Conservation (phyloP, 1,284 basidiomycete genomes). For the Rhodotorula sp. region DNA sequence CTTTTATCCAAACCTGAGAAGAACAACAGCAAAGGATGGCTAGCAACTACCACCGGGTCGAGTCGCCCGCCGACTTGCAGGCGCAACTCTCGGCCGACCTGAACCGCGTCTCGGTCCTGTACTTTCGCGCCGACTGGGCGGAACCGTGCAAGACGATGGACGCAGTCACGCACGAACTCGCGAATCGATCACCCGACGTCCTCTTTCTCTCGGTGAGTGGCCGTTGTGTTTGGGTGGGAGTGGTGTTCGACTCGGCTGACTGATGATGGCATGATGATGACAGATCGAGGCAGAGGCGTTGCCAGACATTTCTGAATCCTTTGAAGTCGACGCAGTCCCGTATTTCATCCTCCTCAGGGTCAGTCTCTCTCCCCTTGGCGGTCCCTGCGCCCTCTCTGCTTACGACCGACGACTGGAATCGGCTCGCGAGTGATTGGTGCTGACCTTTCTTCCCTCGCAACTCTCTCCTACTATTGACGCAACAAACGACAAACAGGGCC, state of each 20-base stretch:
- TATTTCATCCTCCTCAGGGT: conserved; percentile 80
- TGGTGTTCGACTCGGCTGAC: too few species aligned
- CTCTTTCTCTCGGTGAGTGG: conserved; percentile 51
- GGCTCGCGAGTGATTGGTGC: conserved; percentile 36
- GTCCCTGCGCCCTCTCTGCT: too few species aligned
- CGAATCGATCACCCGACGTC: conserved; percentile 26
- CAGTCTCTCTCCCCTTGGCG: conserved; percentile 69
- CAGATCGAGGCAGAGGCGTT: conserved; percentile 89
- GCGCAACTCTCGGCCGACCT: conserved; percentile 71
- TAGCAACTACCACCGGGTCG: conserved; percentile 52
- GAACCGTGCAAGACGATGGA: conserved; percentile 87
- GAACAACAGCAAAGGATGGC: not conserved
- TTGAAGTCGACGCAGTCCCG: conserved; percentile 89
- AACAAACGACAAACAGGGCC: conserved; percentile 65
- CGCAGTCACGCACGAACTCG: conserved; percentile 48
- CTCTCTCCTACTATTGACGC: not conserved
- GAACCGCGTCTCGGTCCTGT: conserved; percentile 73
- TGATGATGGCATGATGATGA: not conserved
- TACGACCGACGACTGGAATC: too few species aligned
- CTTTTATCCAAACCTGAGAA: not conserved
- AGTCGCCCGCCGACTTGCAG: conserved; percentile 71
- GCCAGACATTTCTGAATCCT: conserved; percentile 87
- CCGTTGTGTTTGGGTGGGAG: too few species aligned
- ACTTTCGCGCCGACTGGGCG: conserved; percentile 93
- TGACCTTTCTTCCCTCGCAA: not conserved